A percentile compares a stretch with the other conserved stretches of the same genome.
These are phyloP conservation scores for Oryza longistaminata DNA, from an alignment of 176 grass and related monocot genomes.

Conservation along the genomic window DNA sequence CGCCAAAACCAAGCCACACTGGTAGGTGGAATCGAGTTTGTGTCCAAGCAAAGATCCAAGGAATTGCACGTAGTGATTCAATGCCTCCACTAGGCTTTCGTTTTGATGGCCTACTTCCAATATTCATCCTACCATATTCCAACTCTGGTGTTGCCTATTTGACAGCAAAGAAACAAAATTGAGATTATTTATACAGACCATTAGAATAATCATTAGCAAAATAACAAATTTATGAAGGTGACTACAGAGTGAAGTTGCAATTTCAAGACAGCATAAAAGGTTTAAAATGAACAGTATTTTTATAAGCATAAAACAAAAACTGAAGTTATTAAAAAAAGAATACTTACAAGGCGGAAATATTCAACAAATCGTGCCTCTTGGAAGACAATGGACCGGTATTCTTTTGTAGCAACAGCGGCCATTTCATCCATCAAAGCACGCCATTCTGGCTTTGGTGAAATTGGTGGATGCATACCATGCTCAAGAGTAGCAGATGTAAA, in stretches of 20 bases:
- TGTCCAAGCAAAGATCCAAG: constrained; percentile 98
- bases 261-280: not conserved
- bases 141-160: constrained; percentile 77
- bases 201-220: not conserved
- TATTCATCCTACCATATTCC: constrained; percentile 97
- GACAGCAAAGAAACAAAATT: constrained; percentile 9
- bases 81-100: constrained; percentile 90
- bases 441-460: constrained; percentile 89
- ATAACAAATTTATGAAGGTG: not conserved
- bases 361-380: constrained; percentile 91
- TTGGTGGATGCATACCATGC: constrained; percentile 90
- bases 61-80: constrained; percentile 85
- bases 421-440: constrained; percentile 89
- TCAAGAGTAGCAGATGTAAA: constrained; percentile 96
- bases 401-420: constrained; percentile 77
- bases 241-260: not conserved
- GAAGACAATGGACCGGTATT: constrained; percentile 92
- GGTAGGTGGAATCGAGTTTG: constrained; percentile 92
- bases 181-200: constrained; percentile 8
- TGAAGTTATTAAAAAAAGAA: not conserved
- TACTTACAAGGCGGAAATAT: constrained; percentile 90
- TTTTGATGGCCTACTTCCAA: constrained; percentile 88
- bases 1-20: constrained; percentile 94
- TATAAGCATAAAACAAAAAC: not conserved
- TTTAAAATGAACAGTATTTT: not conserved